phyloP scores from a whole-genome alignment of 1,284 basidiomycete species.

The Heterobasidion irregulare region DNA sequence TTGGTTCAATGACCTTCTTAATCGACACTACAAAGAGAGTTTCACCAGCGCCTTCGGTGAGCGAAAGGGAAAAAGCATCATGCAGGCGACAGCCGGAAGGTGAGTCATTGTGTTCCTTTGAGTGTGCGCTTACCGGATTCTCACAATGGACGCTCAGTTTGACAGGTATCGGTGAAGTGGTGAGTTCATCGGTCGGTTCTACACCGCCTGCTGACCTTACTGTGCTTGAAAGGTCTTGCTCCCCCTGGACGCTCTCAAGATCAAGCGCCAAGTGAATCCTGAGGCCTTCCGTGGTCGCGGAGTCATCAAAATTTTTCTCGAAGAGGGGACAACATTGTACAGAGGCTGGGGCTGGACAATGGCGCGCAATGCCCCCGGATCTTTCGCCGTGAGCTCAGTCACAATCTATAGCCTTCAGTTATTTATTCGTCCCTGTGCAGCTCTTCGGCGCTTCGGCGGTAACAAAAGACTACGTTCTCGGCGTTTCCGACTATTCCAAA shows the following conservation, averaged over 20 bases:
- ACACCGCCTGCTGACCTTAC: conserved; percentile 16
- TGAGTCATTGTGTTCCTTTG: conserved; percentile 24
- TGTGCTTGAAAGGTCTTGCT: conserved; percentile 60
- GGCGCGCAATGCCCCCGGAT: conserved; percentile 94
- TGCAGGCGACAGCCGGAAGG: conserved; percentile 93
- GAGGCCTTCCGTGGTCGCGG: conserved; percentile 93
- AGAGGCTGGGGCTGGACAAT: conserved; percentile 99
- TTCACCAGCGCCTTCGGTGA: conserved; percentile 91
- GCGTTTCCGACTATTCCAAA: conserved; percentile 81
- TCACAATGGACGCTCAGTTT: conserved; percentile 37
- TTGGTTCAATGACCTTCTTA: conserved; percentile 92
- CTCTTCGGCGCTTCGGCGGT: conserved; percentile 94
- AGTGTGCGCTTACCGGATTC: not conserved
- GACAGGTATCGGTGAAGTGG: conserved; percentile 96
- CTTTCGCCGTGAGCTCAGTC: conserved; percentile 70
- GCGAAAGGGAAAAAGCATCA: conserved; percentile 92
- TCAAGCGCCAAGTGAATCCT: conserved; percentile 96
- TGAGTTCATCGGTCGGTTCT: conserved; percentile 27
- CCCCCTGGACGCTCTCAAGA: conserved; percentile 94
- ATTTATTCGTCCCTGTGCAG: conserved; percentile 28
- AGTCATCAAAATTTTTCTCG: conserved; percentile 81
- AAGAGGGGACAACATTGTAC: conserved; percentile 90
- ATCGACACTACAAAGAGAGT: conserved; percentile 62
- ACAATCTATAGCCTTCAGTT: not conserved
- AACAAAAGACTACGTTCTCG: conserved; percentile 91